A percentile compares a stretch with the other conserved stretches of the same genome.
Conservation (phyloP, 192 early-diverging fungal genomes). For the Dissophora globulifera region DNA sequence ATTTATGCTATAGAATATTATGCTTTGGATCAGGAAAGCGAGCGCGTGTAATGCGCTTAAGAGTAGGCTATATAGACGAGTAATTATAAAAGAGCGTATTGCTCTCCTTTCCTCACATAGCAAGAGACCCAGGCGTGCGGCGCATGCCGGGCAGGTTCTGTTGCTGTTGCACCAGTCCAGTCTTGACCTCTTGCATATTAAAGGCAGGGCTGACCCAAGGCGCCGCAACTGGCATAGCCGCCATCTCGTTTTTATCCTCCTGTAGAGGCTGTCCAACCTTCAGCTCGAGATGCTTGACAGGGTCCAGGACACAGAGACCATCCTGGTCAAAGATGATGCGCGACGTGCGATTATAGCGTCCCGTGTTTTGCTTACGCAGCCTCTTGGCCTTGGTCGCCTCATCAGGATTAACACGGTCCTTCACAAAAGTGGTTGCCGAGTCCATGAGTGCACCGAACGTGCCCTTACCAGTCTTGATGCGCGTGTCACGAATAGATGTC, state of each 20-base stretch:
- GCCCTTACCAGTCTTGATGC: conserved; percentile 49
- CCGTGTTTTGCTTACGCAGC: conserved; percentile 27
- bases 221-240: conserved; percentile 25
- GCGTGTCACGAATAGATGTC: conserved; percentile 34
- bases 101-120: conserved; percentile 21
- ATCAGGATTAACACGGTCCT: conserved; percentile 19
- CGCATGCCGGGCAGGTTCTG: conserved; percentile 22
- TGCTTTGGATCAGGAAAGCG: too few species aligned
- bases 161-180: neutral
- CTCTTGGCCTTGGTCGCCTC: conserved; percentile 30
- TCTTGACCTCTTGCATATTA: conserved; percentile 11
- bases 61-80: too few species aligned
- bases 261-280: conserved; percentile 42
- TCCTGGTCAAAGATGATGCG: conserved; percentile 43
- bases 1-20: too few species aligned
- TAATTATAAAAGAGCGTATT: too few species aligned
- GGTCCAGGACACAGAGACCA: conserved; percentile 43
- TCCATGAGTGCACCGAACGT: conserved; percentile 38
- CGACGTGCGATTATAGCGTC: conserved; percentile 35
- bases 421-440: conserved; percentile 24
- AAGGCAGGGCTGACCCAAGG: conserved; percentile 50
- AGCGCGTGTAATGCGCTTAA: too few species aligned
- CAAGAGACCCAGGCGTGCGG: conserved; percentile 30
- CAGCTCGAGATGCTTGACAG: conserved; percentile 48
- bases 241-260: conserved; percentile 46